Evolutionary conservation across 2,329 filamentous ascomycete genomes (phyloP).

Genomic region (Aureobasidium uvarum): DNA sequence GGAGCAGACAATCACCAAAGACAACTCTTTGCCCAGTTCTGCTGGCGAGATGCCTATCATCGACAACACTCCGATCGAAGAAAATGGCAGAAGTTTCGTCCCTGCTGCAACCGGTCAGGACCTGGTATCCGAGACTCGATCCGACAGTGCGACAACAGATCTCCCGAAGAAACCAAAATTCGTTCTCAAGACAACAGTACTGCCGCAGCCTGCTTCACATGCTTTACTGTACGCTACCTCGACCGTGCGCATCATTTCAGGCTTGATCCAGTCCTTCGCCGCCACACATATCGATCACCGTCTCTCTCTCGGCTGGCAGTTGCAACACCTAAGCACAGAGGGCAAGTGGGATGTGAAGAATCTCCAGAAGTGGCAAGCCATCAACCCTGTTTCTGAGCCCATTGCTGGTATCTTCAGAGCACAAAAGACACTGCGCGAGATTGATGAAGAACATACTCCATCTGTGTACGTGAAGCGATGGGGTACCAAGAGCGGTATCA

Average conservation of each 20-base stretch:
- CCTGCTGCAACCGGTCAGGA: not conserved
- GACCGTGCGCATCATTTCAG: slow-evolving; percentile 72
- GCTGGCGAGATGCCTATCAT: slow-evolving; percentile 21
- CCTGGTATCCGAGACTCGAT: slow-evolving; percentile 7
- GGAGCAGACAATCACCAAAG: not conserved
- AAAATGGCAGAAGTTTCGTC: not conserved
- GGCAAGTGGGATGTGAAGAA: slow-evolving; percentile 99
- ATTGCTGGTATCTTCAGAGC: slow-evolving; percentile 81
- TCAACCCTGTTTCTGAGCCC: slow-evolving; percentile 67
- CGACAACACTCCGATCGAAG: slow-evolving; percentile 14
- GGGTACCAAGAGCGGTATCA: slow-evolving; percentile 63
- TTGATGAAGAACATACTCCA: slow-evolving; percentile 79
- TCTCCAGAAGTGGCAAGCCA: slow-evolving; percentile 82
- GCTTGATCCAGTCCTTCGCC: slow-evolving; percentile 80
- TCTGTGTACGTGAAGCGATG: slow-evolving; percentile 67
- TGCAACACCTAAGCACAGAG: slow-evolving; percentile 81
- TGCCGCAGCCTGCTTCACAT: slow-evolving; percentile 77
- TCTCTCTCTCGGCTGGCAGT: slow-evolving; percentile 82
- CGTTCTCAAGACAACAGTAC: slow-evolving; percentile 64
- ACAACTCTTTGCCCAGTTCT: slow-evolving; percentile 41
- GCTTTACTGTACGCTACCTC: slow-evolving; percentile 77
- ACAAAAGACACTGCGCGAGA: slow-evolving; percentile 89
- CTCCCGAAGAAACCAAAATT: slow-evolving; percentile 42
- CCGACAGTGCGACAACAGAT: slow-evolving; percentile 36
- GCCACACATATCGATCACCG: slow-evolving; percentile 70